A percentile compares a stretch with the other conserved stretches of the same genome.
Evolutionary conservation across 1,284 basidiomycete genomes (phyloP).

Genomic region (Anthracocystis panici-leucophaei): DNA sequence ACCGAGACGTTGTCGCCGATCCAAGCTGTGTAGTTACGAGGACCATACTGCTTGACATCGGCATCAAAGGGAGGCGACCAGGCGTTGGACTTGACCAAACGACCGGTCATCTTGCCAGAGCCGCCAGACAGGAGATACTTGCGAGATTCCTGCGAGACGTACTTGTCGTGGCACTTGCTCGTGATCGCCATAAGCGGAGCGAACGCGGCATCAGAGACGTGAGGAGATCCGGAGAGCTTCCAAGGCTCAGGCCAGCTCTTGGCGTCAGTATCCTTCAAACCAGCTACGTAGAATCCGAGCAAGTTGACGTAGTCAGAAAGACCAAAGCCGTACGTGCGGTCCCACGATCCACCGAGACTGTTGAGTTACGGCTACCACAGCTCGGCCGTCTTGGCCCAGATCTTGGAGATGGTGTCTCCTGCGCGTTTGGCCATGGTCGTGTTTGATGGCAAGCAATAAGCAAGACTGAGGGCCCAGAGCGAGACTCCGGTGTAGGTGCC

Average conservation of each 20-base stretch:
- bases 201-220: constrained; percentile 32
- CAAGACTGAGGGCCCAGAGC: constrained; percentile 40
- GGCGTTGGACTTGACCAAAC: constrained; percentile 24
- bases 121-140: constrained; percentile 16
- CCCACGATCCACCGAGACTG: constrained; percentile 38
- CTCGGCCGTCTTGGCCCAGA: constrained; percentile 41
- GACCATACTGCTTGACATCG: constrained; percentile 32
- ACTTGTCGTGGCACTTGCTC: constrained; percentile 35
- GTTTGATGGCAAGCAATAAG: constrained; percentile 32
- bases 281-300: constrained; percentile 35
- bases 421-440: constrained; percentile 37
- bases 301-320: constrained; percentile 34
- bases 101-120: constrained; percentile 17
- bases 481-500: constrained; percentile 44
- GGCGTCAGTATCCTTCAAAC: constrained; percentile 13
- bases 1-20: constrained; percentile 32
- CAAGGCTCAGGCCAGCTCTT: constrained; percentile 38
- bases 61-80: constrained; percentile 42
- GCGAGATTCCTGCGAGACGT: constrained; percentile 26
- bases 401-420: constrained; percentile 41
- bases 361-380: constrained; percentile 39
- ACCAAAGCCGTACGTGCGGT: constrained; percentile 37
- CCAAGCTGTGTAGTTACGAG: constrained; percentile 43
- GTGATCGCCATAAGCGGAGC: constrained; percentile 39
- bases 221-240: constrained; percentile 30